A percentile compares a stretch with the other conserved stretches of the same genome.
These are phyloP conservation scores for Paecilomyces fulvus DNA, from an alignment of 2,329 filamentous ascomycete genomes.

Conservation along the genomic window DNA sequence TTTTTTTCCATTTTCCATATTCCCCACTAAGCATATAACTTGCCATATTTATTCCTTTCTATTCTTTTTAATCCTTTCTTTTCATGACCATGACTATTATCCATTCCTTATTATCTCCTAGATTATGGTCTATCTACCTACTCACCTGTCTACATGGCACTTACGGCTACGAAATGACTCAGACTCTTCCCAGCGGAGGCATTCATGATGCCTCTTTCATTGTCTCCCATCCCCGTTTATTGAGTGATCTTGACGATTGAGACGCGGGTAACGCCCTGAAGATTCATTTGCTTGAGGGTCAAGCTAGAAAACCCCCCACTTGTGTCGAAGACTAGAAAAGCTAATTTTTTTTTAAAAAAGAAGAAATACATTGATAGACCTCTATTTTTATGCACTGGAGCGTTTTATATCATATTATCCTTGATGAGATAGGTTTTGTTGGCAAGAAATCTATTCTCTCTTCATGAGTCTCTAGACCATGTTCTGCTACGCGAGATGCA, in stretches of 20 bases:
- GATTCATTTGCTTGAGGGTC: not conserved
- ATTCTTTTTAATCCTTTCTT: not conserved
- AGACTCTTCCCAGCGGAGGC: not conserved
- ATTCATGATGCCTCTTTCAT: not conserved
- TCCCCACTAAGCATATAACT: not conserved
- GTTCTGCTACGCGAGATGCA: not conserved
- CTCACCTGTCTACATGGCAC: no score
- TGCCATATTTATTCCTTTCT: not conserved
- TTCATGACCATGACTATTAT: not conserved
- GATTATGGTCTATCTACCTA: no score
- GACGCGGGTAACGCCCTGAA: not conserved
- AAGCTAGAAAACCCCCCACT: not conserved
- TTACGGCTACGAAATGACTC: no score
- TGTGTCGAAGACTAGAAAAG: not conserved
- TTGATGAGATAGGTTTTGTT: not conserved
- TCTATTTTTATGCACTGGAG: not conserved
- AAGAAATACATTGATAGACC: not conserved
- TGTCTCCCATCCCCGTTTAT: not conserved
- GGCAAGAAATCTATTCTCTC: not conserved
- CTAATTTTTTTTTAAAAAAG: not conserved
- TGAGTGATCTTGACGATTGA: not conserved
- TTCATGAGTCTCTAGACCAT: not conserved
- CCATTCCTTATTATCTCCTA: not conserved
- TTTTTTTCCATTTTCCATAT: slow-evolving; percentile 3
- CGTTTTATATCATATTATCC: not conserved